Base-by-base conservation (phyloP, 805 yeast species). In the Metschnikowia bowlesiae region DNA sequence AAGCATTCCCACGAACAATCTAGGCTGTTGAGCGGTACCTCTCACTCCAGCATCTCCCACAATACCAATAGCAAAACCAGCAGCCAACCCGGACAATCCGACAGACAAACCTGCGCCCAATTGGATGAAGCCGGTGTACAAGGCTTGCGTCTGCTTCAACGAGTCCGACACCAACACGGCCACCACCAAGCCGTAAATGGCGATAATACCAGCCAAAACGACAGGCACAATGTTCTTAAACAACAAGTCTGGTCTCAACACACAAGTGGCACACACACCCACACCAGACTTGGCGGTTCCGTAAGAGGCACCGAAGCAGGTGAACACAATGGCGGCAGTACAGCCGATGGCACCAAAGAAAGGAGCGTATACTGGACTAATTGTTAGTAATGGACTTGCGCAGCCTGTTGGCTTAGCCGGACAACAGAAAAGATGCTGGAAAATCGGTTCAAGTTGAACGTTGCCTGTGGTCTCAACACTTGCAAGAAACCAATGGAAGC, bases 41-140 rank as follows among this genome's bases (percentile, higher is more conserved):
- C 98, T 88, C 52, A 92, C 98, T 81, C 99, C 99, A 52, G 96
- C 97, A 71, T 92, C 99, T 72, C 99, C 99, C 61, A 92, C 99
- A 61, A 92, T 92, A 77, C 99, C 99, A 76, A 92, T 92, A 71
- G 99, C 97, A 67, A 89, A 92, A 62, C 99, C 99, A 58, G 97
- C 97, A 67, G 98, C 97, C 68, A 92, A 81, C 71, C 98, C 97
- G 55, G 96, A 86, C 62, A 92, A 80, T 67, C 99, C 99, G 60
- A 92, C 99, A 46, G 97, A 87, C 64, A 92, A 80, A 72, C 99
- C 99, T 52, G 97, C 96, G 75, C 97, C 98, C 65, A 92, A 80
- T 78, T 92, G 99, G 73, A 92, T 90, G 80, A 92, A 92, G 60
- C 98, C 98, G 54, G 97, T 89, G 79, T 88, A 92, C 59, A 92